Evolutionary conservation across 1,139 yeast genomes (phyloP), one percentile per base, ranked within the genome.

Genomic region (Sugiyamaella castrensis): DNA sequence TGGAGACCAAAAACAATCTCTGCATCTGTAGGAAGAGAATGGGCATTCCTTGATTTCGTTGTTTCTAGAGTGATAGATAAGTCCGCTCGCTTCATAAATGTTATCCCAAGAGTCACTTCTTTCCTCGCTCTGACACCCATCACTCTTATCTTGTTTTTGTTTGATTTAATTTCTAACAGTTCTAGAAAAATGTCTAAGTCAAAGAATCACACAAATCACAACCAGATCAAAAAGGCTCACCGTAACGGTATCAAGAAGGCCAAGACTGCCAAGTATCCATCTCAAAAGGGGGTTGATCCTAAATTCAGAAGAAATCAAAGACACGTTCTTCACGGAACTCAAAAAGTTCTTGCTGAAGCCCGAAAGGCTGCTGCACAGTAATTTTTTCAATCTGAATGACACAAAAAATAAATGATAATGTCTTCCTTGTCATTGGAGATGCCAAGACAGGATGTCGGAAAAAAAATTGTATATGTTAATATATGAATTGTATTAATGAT

Each of bases 171-270:
- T 19, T 19, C 24, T 19, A 19, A 19, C 24, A 4, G 5, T 19
- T 19, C 6, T 27, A 42, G 46, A 42, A 36, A 73, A 75, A 89
- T 91, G 98, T 74, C 98, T 77, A 91, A 91, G 82, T 89, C 98
- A 67, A 92, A 92, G 96, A 92, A 92, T 81, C 98, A 92, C 77
- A 92, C 98, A 80, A 91, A 91, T 80, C 98, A 92, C 81, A 92
- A 92, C 95, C 98, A 92, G 79, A 87, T 87, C 89, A 86, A 79
- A 76, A 92, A 92, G 95, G 98, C 98, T 72, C 98, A 92, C 96
- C 91, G 84, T 76, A 92, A 92, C 87, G 98, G 98, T 80, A 92
- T 92, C 81, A 92, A 91, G 87, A 92, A 91, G 91, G 96, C 97
- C 70, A 86, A 80, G 83, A 85, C 96, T 73, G 77, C 82, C 95